Conservation (phyloP, 495 filamentous ascomycete genomes). For the Cercophora samala region DNA sequence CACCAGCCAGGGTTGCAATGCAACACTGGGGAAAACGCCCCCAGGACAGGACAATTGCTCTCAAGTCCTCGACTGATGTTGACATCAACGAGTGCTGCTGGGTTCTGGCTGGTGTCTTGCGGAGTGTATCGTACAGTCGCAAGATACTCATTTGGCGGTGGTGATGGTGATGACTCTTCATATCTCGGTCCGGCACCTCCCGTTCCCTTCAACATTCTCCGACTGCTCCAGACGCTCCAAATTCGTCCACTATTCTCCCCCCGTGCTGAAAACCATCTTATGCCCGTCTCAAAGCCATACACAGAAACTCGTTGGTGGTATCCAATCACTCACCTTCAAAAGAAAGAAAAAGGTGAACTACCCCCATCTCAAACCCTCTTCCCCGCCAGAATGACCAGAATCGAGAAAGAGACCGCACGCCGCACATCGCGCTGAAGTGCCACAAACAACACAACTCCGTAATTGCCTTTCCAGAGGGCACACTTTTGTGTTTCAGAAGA, state of each 20-base stretch:
- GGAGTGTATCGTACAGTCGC: no score
- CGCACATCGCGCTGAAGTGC: conserved; percentile 99
- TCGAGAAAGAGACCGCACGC: conserved; percentile 74
- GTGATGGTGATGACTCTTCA: no score
- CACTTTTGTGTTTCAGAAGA: conserved; percentile 46
- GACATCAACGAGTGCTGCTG: no score
- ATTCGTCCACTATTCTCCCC: not conserved
- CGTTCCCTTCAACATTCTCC: no score
- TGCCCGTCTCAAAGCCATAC: not conserved
- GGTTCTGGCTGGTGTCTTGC: no score
- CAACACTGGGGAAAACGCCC: no score
- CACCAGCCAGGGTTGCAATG: no score
- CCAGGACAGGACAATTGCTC: no score
- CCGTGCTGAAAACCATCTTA: not conserved
- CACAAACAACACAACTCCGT: conserved; percentile 81
- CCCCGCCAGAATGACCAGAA: conserved; percentile 96
- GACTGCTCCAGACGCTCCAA: not conserved
- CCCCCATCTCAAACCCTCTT: conserved; percentile 42
- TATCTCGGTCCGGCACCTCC: no score
- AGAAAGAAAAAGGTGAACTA: conserved; percentile 52
- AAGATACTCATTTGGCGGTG: no score
- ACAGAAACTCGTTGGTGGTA: conserved; percentile 21
- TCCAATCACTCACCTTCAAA: conserved; percentile 22
- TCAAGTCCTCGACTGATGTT: no score
- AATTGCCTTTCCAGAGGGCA: conserved; percentile 80